Base-by-base conservation (phyloP, 2,329 filamentous ascomycete species). In the Ceratocystis alfenasii region DNA sequence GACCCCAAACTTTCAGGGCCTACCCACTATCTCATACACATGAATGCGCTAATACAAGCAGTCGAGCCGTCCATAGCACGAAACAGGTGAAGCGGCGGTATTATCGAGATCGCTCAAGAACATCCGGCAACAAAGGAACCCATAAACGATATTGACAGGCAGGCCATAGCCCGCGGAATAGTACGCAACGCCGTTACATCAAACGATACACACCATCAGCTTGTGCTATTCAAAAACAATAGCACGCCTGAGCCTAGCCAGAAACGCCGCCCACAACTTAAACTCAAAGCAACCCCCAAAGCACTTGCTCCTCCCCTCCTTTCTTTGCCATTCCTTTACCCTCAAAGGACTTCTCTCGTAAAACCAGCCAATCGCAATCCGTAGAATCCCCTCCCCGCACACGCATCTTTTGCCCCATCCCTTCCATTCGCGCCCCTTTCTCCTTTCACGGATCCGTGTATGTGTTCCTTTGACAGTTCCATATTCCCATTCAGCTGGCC, bases 321-420 rank as follows among this genome's bases (percentile, higher is more conserved):
- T 33, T 12, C 12, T 30, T 6, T n/a, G 25, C 3, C 10, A 8
- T 57, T 15, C 25, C 53, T 57, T 33, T 57, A 15, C 25, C 53
- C 53, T 57, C 33, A 30, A n/a, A 57, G 28, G 4, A 36, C 33
- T 36, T 36, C 7, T 50, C 25, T 63, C 61, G 61, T 63, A 63
- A 48, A 63, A 30, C 61, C 61, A 63, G 22, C 61, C 61, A 63
- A 63, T 45, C 44, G 50, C 41, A 63, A 7, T 2, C 25, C 15
- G 33, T 17, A 22, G 22, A n/a, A 33, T 17, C 25, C 15, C 53
- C 17, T 17, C 25, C 53, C 53, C 17, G 28, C 53, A 10, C 8
- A 57, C 33, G 50, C 17, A 28, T 28, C 20, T 28, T 48, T 22
- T 22, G 28, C 28, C 15, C 33, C 12, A 30, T 25, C 20, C 20